phyloP scores from a whole-genome alignment of 169 alveolate genomes.

The Neospora caninum region DNA sequence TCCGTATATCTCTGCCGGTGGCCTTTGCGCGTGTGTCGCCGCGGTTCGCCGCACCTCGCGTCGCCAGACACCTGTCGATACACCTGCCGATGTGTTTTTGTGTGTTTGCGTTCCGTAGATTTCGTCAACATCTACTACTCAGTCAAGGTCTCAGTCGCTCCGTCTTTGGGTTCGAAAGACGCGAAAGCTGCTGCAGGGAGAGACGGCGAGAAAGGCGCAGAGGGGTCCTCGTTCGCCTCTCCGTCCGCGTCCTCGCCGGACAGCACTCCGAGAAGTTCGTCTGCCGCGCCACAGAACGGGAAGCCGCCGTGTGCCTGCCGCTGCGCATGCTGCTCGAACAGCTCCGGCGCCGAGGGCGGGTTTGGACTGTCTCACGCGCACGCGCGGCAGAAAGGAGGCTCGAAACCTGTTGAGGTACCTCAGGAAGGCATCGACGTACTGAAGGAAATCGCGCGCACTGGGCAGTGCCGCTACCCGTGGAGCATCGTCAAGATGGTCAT shows the following conservation, averaged over 20 bases:
- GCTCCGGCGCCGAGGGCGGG: not conserved
- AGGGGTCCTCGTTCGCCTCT: not conserved
- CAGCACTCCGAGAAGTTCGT: not conserved
- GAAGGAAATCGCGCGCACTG: constrained; percentile 26
- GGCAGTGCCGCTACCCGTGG: constrained; percentile 43
- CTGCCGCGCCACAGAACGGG: not conserved
- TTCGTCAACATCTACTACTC: constrained; percentile 24
- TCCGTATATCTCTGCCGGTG: too few species aligned
- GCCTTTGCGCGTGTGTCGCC: too few species aligned
- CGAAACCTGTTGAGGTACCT: not conserved
- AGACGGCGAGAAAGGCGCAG: not conserved
- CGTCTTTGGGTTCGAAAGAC: not conserved
- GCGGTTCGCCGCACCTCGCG: not conserved
- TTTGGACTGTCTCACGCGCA: not conserved
- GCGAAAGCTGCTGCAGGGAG: not conserved
- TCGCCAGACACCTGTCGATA: too few species aligned
- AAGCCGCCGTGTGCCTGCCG: not conserved
- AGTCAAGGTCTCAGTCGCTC: not conserved
- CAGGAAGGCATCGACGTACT: constrained; percentile 27
- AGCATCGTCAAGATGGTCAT: constrained; percentile 3
- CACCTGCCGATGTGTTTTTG: not conserved
- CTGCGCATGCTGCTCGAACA: constrained; percentile 17
- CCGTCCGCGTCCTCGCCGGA: not conserved
- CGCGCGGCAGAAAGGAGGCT: not conserved
- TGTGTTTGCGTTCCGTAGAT: not conserved